Evolutionary conservation across 495 filamentous ascomycete genomes (phyloP).

Genomic region (Mycothermus thermophilus): DNA sequence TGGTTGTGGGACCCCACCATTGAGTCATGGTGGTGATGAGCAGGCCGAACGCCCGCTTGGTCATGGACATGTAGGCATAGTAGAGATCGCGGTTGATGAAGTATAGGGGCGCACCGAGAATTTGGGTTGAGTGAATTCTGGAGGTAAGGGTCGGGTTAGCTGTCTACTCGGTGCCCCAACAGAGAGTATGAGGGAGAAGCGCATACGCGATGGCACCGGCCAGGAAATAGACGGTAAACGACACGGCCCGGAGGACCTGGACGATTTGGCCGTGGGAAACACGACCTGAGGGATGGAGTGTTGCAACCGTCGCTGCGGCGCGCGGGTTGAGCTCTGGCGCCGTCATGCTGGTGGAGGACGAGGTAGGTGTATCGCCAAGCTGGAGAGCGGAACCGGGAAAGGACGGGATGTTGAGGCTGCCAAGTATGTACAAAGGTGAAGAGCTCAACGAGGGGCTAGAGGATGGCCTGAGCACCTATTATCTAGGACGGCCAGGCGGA

Average conservation of each 20-base stretch:
- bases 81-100: conserved; percentile 54
- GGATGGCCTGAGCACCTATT: too few species aligned
- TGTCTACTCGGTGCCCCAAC: not conserved
- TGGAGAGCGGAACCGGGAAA: too few species aligned
- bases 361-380: too few species aligned
- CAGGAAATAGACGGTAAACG: conserved; percentile 52
- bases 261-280: conserved; percentile 53
- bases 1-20: conserved; percentile 65
- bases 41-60: conserved; percentile 63
- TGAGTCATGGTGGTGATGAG: conserved; percentile 62
- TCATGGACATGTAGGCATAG: conserved; percentile 65
- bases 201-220: conserved; percentile 35
- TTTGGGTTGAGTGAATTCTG: conserved; percentile 50
- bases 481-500: too few species aligned
- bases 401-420: too few species aligned
- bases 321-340: conserved; percentile 1
- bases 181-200: not conserved
- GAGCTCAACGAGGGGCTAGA: too few species aligned
- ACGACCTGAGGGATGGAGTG: conserved; percentile 46
- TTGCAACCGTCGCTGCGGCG: conserved; percentile 4
- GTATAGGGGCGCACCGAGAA: conserved; percentile 57
- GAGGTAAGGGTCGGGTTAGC: not conserved
- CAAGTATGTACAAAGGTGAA: too few species aligned
- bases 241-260: conserved; percentile 50
- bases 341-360: too few species aligned